Evolutionary conservation across 495 filamentous ascomycete genomes (phyloP).

Genomic region (Collariella sp.): DNA sequence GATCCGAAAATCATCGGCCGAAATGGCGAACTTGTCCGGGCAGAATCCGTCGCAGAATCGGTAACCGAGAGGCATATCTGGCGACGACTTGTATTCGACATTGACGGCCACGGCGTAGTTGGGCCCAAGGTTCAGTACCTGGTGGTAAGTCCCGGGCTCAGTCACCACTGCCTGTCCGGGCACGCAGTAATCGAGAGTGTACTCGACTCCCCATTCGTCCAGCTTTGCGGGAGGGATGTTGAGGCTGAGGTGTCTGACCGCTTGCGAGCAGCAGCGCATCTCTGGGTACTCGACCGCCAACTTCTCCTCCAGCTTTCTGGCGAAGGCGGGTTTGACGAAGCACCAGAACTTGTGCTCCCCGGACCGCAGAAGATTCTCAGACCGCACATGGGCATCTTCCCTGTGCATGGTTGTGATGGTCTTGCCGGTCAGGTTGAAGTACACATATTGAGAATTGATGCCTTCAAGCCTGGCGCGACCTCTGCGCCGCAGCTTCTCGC

Average conservation of each 20-base stretch:
- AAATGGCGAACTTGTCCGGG: constrained; percentile 25
- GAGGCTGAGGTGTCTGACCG: constrained; percentile 28
- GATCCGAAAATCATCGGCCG: constrained; percentile 23
- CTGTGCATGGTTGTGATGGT: constrained; percentile 30
- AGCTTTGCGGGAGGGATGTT: constrained; percentile 24
- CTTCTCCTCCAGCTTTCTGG: constrained; percentile 19
- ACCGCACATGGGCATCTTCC: constrained; percentile 29
- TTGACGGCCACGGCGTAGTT: constrained; percentile 31
- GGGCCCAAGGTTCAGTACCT: constrained; percentile 28
- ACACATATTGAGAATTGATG: constrained; percentile 30
- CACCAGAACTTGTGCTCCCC: constrained; percentile 31
- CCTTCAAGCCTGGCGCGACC: constrained; percentile 22
- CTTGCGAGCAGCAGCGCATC: constrained; percentile 27
- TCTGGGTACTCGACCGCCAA: constrained; percentile 19
- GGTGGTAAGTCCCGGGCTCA: constrained; percentile 29
- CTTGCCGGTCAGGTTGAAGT: constrained; percentile 27
- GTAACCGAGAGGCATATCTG: constrained; percentile 22
- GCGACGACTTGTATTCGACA: constrained; percentile 27
- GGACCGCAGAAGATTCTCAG: constrained; percentile 27
- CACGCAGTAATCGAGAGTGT: constrained; percentile 28
- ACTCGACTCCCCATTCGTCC: constrained; percentile 29
- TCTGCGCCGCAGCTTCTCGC: constrained; percentile 25
- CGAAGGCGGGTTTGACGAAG: constrained; percentile 25
- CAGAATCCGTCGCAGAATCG: constrained; percentile 23
- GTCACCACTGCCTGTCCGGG: constrained; percentile 29